phyloP scores from a whole-genome alignment of 2,329 filamentous ascomycete genomes.

The Ascochyta koolunga region DNA sequence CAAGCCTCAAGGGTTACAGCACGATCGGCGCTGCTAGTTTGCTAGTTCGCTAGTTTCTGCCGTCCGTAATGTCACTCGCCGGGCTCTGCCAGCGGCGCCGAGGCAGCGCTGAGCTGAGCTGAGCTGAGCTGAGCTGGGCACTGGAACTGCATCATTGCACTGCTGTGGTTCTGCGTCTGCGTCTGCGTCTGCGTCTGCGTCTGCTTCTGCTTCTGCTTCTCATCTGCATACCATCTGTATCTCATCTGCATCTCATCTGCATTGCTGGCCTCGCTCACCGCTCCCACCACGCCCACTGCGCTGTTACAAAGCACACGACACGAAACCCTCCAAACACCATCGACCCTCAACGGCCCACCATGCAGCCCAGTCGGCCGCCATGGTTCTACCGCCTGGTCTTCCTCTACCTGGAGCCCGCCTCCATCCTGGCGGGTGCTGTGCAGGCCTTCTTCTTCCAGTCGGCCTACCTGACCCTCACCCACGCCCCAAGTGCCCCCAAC shows the following conservation, averaged over 20 bases:
- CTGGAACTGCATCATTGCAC: background rate
- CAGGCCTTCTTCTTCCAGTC: conserved; percentile 58
- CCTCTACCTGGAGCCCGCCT: conserved; percentile 70
- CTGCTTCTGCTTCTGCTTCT: background rate
- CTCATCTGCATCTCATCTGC: background rate
- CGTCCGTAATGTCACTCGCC: background rate
- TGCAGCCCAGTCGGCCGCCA: conserved; percentile 45
- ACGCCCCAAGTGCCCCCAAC: conserved; percentile 58
- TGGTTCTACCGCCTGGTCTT: conserved; percentile 73
- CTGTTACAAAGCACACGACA: conserved; percentile 7
- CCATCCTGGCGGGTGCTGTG: conserved; percentile 60
- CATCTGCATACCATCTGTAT: background rate
- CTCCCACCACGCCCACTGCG: background rate
- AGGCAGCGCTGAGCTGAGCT: too few species aligned
- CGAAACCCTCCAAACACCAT: conserved; percentile 21
- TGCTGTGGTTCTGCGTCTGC: too few species aligned
- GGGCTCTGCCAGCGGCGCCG: background rate
- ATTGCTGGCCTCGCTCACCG: conserved; percentile 3
- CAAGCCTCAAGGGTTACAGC: background rate
- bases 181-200: background rate
- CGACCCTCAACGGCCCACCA: too few species aligned
- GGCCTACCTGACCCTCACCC: conserved; percentile 69
- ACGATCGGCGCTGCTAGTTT: conserved; percentile 2
- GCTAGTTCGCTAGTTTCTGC: too few species aligned
- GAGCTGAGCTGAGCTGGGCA: too few species aligned